Evolutionary conservation across 2,329 filamentous ascomycete genomes (phyloP).

Genomic region (Arthroderma uncinatum): DNA sequence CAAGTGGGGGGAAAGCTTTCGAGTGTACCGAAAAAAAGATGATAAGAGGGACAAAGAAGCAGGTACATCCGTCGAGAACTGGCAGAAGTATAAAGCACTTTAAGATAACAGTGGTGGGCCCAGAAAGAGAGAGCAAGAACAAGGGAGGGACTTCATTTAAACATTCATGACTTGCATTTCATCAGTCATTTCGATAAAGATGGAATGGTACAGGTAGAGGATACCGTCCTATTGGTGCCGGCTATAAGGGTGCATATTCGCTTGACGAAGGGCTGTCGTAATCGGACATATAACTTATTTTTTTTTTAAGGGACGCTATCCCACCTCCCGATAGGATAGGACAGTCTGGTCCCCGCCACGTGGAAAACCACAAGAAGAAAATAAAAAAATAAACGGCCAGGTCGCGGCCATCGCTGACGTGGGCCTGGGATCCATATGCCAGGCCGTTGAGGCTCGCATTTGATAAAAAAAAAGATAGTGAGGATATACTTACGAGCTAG

Average conservation of each 20-base stretch:
- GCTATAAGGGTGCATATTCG: neutral
- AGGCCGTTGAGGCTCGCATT: neutral
- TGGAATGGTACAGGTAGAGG: neutral
- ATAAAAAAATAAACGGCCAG: neutral
- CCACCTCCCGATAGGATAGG: neutral
- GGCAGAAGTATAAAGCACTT: neutral
- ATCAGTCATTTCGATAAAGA: neutral
- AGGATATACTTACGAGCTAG: no score
- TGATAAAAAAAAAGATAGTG: no score
- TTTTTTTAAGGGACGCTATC: neutral
- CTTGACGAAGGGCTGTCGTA: neutral
- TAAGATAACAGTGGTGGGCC: neutral
- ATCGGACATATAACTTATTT: neutral
- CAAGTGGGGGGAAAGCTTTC: neutral
- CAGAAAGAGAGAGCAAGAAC: neutral
- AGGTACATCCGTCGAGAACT: neutral
- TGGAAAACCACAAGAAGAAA: neutral
- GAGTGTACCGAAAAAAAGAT: neutral
- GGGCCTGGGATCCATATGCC: neutral
- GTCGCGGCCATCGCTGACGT: neutral
- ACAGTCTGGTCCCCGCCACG: constrained; percentile 1
- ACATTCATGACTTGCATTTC: neutral
- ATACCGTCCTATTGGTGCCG: neutral
- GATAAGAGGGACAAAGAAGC: neutral
- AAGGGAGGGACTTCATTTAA: neutral